Evolutionary conservation across 345 rosid species (phyloP).

Genomic region (Gossypium anomalum): DNA sequence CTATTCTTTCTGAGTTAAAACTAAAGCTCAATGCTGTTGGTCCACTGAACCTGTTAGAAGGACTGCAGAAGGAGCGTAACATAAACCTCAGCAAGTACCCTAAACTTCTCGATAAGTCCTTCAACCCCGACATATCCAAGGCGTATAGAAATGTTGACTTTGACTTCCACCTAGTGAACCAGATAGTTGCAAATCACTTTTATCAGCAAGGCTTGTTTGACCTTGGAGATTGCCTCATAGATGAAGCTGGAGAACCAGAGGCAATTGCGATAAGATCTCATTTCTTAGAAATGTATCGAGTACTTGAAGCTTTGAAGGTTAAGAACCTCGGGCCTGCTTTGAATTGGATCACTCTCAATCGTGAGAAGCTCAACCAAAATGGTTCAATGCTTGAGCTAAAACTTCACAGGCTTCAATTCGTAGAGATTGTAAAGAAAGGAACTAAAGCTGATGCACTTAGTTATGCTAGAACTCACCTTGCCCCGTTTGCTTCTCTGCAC

Average conservation of each 20-base stretch:
- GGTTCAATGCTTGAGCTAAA: slow-evolving; percentile 58
- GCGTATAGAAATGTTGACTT: slow-evolving; percentile 62
- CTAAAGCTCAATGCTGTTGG: slow-evolving; percentile 42
- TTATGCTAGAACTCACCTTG: slow-evolving; percentile 54
- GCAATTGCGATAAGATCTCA: slow-evolving; percentile 39
- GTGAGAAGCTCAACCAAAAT: slow-evolving; percentile 38
- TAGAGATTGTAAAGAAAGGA: slow-evolving; percentile 60
- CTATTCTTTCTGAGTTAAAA: slow-evolving; percentile 44
- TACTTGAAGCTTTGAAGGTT: slow-evolving; percentile 52
- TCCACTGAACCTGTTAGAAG: slow-evolving; percentile 52
- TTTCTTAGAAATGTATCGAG: slow-evolving; percentile 46
- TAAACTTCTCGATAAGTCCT: slow-evolving; percentile 54
- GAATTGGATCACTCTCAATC: slow-evolving; percentile 56
- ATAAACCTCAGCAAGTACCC: slow-evolving; percentile 43
- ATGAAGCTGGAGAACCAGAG: slow-evolving; percentile 56
- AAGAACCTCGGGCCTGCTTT: slow-evolving; percentile 66
- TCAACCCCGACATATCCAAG: slow-evolving; percentile 62
- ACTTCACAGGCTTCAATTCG: slow-evolving; percentile 50
- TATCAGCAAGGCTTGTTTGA: slow-evolving; percentile 76
- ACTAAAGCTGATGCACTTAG: slow-evolving; percentile 41
- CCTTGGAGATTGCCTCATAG: slow-evolving; percentile 62
- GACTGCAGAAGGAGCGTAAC: slow-evolving; percentile 51
- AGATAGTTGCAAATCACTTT: slow-evolving; percentile 61
- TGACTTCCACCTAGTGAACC: slow-evolving; percentile 47
- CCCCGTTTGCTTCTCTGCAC: slow-evolving; percentile 38